phyloP scores from a whole-genome alignment of 805 yeast genomes.

The Ascoidea rubescens region DNA sequence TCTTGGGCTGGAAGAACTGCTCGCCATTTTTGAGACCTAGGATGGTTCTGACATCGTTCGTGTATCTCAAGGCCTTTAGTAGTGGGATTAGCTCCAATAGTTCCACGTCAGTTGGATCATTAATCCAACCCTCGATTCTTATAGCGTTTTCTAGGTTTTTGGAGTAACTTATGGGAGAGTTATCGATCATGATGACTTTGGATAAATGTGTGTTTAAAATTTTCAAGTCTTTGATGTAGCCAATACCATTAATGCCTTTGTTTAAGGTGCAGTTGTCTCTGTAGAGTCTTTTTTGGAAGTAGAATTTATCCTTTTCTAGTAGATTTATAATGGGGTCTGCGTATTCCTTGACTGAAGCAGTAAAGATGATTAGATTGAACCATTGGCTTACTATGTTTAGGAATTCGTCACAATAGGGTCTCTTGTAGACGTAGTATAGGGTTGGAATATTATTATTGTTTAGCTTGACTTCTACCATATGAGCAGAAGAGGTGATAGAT shows the following conservation, averaged over 20 bases:
- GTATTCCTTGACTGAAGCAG: slow-evolving; percentile 88
- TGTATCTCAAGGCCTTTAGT: slow-evolving; percentile 57
- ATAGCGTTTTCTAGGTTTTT: slow-evolving; percentile 80
- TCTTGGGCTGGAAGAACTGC: slow-evolving; percentile 30
- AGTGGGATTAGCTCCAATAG: slow-evolving; percentile 72
- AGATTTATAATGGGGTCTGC: slow-evolving; percentile 96
- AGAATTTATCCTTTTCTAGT: slow-evolving; percentile 53
- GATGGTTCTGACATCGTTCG: slow-evolving; percentile 74
- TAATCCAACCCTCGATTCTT: slow-evolving; percentile 94
- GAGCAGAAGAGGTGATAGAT: slow-evolving; percentile 23
- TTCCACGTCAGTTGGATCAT: slow-evolving; percentile 85
- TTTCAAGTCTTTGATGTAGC: slow-evolving; percentile 69
- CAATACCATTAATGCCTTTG: slow-evolving; percentile 40
- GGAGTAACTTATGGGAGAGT: slow-evolving; percentile 84
- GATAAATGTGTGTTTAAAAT: slow-evolving; percentile 33
- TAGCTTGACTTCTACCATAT: slow-evolving; percentile 72
- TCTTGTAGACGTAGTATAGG: slow-evolving; percentile 76
- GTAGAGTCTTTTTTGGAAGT: slow-evolving; percentile 51
- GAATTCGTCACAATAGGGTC: slow-evolving; percentile 86
- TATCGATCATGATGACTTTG: slow-evolving; percentile 70
- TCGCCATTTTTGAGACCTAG: slow-evolving; percentile 68
- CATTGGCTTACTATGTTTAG: slow-evolving; percentile 66
- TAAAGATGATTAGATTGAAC: slow-evolving; percentile 83
- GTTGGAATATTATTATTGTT: slow-evolving; percentile 55
- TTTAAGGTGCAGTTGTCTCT: slow-evolving; percentile 67